Percentiles rank a stretch among this genome's conserved stretches.
Conservation (phyloP, 108 stramenopile species). For the Nitzschia inconspicua region DNA sequence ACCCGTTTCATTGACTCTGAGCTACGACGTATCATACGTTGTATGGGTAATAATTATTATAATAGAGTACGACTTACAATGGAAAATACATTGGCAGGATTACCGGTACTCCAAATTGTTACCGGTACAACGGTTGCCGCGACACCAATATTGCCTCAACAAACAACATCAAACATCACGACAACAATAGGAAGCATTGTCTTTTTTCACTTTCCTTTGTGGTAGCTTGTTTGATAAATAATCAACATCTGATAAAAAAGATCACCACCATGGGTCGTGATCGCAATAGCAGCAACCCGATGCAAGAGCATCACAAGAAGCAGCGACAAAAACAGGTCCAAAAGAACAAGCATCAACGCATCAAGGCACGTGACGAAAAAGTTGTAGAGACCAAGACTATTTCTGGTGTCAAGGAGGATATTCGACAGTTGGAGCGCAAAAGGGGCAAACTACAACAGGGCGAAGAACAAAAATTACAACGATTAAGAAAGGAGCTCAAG, state of each 20-base stretch:
- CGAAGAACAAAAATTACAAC: slow-evolving; percentile 49
- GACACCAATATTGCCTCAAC: neutral
- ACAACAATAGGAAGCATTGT: neutral
- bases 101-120: no score
- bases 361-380: slow-evolving; percentile 65
- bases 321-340: slow-evolving; percentile 65
- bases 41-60: no score
- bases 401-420: slow-evolving; percentile 47
- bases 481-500: slow-evolving; percentile 69
- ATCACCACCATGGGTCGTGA: neutral
- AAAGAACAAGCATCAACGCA: slow-evolving; percentile 70
- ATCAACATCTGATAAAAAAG: neutral
- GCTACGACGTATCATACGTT: no score
- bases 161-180: neutral
- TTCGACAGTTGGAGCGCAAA: slow-evolving; percentile 28
- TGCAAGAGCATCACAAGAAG: slow-evolving; percentile 32
- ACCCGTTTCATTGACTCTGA: no score
- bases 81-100: no score
- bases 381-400: slow-evolving; percentile 63
- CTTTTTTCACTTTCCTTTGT: neutral
- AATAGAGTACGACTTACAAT: no score
- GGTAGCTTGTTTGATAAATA: neutral
- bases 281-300: slow-evolving; percentile 15
- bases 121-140: no score
- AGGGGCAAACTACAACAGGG: slow-evolving; percentile 2